Percentiles rank a stretch among this genome's conserved stretches.
These are phyloP conservation scores for Talaromyces albobiverticillius DNA, from an alignment of 2,329 filamentous ascomycete genomes.

Conservation along the genomic window DNA sequence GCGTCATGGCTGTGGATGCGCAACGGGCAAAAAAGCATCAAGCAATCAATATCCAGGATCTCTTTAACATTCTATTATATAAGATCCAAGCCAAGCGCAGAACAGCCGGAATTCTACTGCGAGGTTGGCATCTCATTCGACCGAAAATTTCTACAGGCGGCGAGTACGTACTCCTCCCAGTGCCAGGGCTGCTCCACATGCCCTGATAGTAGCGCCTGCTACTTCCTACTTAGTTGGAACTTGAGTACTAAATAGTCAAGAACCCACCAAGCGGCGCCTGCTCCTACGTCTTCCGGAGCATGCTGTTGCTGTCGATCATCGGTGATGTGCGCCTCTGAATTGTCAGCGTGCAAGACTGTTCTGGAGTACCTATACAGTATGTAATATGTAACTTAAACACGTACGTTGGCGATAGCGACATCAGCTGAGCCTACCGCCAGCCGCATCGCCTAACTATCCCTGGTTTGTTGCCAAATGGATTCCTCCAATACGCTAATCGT, in stretches of 20 bases:
- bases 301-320: slow-evolving; percentile 2
- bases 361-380: too few relatives aligned
- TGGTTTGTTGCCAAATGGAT: neutral
- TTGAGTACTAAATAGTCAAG: too few relatives aligned
- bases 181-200: neutral
- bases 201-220: too few relatives aligned
- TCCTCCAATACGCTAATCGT: neutral
- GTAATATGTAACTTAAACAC: too few relatives aligned
- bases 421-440: neutral
- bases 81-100: too few relatives aligned
- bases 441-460: neutral
- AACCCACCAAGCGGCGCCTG: too few relatives aligned
- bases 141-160: slow-evolving; percentile 3
- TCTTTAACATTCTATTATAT: too few relatives aligned
- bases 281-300: neutral
- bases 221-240: too few relatives aligned
- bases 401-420: neutral
- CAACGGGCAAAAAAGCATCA: slow-evolving; percentile 19
- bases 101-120: too few relatives aligned
- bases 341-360: neutral
- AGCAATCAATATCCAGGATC: too few relatives aligned
- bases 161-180: too few relatives aligned
- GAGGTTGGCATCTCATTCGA: too few relatives aligned
- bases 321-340: slow-evolving; percentile 1
- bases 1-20: slow-evolving; percentile 31